A percentile compares a stretch with the other conserved stretches of the same genome.
Conservation (phyloP, 73 alveolate species). For the Paramecium caudatum region DNA sequence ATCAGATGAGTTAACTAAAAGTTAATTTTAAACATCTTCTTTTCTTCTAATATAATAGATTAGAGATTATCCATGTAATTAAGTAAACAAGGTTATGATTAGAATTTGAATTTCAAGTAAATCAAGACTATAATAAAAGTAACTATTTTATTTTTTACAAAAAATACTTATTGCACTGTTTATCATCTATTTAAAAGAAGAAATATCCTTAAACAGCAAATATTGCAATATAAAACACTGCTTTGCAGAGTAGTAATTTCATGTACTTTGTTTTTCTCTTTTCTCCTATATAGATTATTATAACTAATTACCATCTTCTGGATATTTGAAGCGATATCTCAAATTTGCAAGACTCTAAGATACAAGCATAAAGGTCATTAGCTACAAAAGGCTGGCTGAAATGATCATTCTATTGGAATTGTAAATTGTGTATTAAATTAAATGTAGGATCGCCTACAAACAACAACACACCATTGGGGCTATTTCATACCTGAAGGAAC, state of each 20-base stretch:
- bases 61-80: not conserved
- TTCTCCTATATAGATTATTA: not conserved
- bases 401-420: slow-evolving; percentile 37
- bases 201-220: not conserved
- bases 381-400: not conserved
- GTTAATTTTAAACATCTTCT: not conserved
- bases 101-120: slow-evolving; percentile 5
- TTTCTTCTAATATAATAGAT: slow-evolving; percentile 28
- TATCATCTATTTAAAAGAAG: not conserved
- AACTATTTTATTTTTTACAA: not conserved
- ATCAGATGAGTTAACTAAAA: not conserved
- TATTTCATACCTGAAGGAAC: slow-evolving; percentile 1
- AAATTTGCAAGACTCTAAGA: slow-evolving; percentile 13
- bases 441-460: slow-evolving; percentile 14
- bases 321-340: slow-evolving; percentile 45
- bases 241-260: not conserved
- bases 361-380: slow-evolving; percentile 2
- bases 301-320: slow-evolving; percentile 23
- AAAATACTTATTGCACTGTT: slow-evolving; percentile 1
- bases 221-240: not conserved
- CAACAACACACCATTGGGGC: slow-evolving; percentile 55
- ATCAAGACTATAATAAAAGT: slow-evolving; percentile 28
- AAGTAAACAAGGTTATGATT: not conserved
- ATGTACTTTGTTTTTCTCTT: not conserved
- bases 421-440: slow-evolving; percentile 23